Conservation (phyloP, 2,329 filamentous ascomycete genomes). For the Xylaria polymorpha region DNA sequence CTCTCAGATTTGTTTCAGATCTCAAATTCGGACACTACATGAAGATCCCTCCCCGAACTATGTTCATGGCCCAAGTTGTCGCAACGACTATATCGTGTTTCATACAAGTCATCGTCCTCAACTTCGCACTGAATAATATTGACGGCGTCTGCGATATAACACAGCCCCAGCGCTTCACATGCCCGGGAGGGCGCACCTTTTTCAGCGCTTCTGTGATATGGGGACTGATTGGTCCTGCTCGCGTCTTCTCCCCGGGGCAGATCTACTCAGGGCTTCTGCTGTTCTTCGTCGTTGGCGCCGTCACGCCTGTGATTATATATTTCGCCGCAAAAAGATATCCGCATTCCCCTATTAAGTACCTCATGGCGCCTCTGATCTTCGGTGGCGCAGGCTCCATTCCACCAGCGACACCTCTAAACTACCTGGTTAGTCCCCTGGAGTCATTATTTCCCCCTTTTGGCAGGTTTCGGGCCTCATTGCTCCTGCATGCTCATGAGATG, state of each 20-base stretch:
- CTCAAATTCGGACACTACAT: slow-evolving; percentile 80
- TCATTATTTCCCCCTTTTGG: too few species aligned
- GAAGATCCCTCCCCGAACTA: slow-evolving; percentile 71
- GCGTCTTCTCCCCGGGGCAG: slow-evolving; percentile 71
- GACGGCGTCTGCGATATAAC: slow-evolving; percentile 69
- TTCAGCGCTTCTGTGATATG: slow-evolving; percentile 76
- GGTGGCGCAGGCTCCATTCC: slow-evolving; percentile 69
- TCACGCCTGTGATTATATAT: slow-evolving; percentile 65
- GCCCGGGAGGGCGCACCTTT: slow-evolving; percentile 72
- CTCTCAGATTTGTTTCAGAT: slow-evolving; percentile 72
- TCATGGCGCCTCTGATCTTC: slow-evolving; percentile 73
- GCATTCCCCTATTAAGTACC: slow-evolving; percentile 60
- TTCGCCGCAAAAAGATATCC: slow-evolving; percentile 62
- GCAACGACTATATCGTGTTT: slow-evolving; percentile 75
- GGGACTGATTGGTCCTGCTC: slow-evolving; percentile 72
- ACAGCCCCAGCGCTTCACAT: slow-evolving; percentile 70
- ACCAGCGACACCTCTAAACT: slow-evolving; percentile 78
- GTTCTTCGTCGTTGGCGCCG: slow-evolving; percentile 69
- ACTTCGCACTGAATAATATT: slow-evolving; percentile 71
- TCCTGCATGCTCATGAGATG: too few species aligned
- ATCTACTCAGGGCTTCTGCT: slow-evolving; percentile 70
- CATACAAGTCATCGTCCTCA: slow-evolving; percentile 73
- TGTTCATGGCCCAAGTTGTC: slow-evolving; percentile 74
- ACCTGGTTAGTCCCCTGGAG: too few species aligned
- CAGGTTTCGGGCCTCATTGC: too few species aligned